These are phyloP conservation scores for Globisporangium yorkense DNA, from an alignment of 352 stramenopile genomes.

Conservation along the genomic window DNA sequence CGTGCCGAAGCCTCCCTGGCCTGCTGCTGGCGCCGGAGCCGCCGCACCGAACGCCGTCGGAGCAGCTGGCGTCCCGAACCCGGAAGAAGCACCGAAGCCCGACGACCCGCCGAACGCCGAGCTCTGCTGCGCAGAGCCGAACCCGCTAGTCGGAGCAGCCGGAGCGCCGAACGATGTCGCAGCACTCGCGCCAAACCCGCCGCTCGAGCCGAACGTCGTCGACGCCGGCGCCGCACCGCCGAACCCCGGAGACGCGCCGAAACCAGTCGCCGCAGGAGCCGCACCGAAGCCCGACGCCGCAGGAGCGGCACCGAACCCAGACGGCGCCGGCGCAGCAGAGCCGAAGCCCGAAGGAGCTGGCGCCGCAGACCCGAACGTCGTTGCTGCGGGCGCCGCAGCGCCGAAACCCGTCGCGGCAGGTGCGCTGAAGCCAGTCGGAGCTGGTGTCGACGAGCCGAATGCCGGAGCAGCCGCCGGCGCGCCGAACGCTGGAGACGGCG, in stretches of 20 bases:
- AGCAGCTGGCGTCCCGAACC: conserved; percentile 16
- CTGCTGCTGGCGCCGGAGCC: conserved; percentile 13
- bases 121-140: conserved; percentile 4
- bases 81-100: conserved; percentile 19
- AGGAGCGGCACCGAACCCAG: conserved; percentile 25
- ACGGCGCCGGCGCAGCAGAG: conserved; percentile 14
- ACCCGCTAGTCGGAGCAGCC: conserved; percentile 3
- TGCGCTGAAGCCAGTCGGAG: conserved; percentile 15
- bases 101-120: conserved; percentile 1
- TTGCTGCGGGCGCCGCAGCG: conserved; percentile 4
- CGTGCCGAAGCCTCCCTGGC: conserved; percentile 2
- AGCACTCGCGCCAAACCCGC: conserved; percentile 13
- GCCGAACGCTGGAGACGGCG: conserved; percentile 6
- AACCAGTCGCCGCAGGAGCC: conserved; percentile 1
- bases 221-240: conserved; percentile 6
- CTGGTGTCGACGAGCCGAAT: conserved; percentile 2
- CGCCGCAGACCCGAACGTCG: background rate
- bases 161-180: conserved; percentile 23
- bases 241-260: conserved; percentile 6
- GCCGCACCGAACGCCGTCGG: conserved; percentile 15
- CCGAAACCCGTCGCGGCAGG: conserved; percentile 4
- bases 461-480: conserved; percentile 5
- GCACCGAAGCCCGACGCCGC: conserved; percentile 4
- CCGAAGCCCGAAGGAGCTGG: conserved; percentile 12
- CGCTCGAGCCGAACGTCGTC: conserved; percentile 1